A percentile compares a stretch with the other conserved stretches of the same genome.
phyloP scores from a whole-genome alignment of 2,329 filamentous ascomycete species.

The Ampelomyces quisqualis region DNA sequence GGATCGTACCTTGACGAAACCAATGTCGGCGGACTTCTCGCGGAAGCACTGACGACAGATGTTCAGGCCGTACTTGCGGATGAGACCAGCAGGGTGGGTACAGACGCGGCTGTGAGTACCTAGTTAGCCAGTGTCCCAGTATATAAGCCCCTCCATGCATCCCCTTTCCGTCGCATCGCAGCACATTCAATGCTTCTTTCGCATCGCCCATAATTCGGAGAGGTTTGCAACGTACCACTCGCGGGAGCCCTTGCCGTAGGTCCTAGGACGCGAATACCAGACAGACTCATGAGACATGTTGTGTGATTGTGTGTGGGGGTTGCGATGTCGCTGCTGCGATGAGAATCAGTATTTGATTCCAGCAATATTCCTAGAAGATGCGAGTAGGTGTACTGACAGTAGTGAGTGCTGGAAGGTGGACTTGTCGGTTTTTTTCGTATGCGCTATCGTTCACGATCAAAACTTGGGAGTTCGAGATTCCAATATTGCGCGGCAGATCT shows the following conservation, averaged over 20 bases:
- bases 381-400: slow-evolving; percentile 20
- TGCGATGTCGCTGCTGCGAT: slow-evolving; percentile 25
- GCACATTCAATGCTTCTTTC: not conserved
- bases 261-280: slow-evolving; percentile 98
- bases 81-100: slow-evolving; percentile 97
- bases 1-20: slow-evolving; percentile 64
- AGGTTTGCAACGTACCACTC: slow-evolving; percentile 68
- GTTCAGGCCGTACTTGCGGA: slow-evolving; percentile 99
- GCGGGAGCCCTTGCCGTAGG: slow-evolving; percentile 95
- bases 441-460: slow-evolving; percentile 30
- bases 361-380: not conserved
- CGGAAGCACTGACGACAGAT: slow-evolving; percentile 72
- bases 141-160: slow-evolving; percentile 4
- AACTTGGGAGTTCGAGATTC: slow-evolving; percentile 16
- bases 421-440: slow-evolving; percentile 30
- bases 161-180: not conserved
- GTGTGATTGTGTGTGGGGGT: slow-evolving; percentile 45
- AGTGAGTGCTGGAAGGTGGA: slow-evolving; percentile 27
- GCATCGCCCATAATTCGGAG: not conserved
- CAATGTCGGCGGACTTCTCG: slow-evolving; percentile 67
- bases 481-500: slow-evolving; percentile 30
- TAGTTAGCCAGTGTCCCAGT: slow-evolving; percentile 29
- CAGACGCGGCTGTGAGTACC: slow-evolving; percentile 65
- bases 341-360: slow-evolving; percentile 13
- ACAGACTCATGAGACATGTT: slow-evolving; percentile 91